These are phyloP conservation scores for Ogataea glucozyma DNA, from an alignment of 805 yeast genomes.

Conservation along the genomic window DNA sequence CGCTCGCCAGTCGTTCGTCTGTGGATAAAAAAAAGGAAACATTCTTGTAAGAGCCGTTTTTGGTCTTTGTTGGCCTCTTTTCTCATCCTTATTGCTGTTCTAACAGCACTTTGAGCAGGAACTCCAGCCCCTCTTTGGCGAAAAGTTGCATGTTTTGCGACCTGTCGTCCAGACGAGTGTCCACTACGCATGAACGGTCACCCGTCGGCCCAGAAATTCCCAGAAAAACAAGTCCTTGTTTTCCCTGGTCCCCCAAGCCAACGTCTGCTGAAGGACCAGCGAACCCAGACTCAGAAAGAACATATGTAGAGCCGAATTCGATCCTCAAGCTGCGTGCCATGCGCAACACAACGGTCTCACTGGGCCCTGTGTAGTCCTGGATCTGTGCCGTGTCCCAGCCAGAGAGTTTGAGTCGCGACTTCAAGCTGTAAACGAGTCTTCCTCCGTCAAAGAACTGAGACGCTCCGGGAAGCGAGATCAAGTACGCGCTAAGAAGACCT, in stretches of 20 bases:
- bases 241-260: slow-evolving; percentile 36
- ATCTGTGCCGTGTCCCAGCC: slow-evolving; percentile 82
- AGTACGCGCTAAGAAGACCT: slow-evolving; percentile 76
- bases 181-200: slow-evolving; percentile 45
- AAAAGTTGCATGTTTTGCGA: slow-evolving; percentile 73
- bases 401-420: slow-evolving; percentile 68
- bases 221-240: slow-evolving; percentile 67
- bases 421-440: slow-evolving; percentile 73
- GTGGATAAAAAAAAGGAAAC: no score
- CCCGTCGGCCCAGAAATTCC: slow-evolving; percentile 70
- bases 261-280: slow-evolving; percentile 68
- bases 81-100: slow-evolving; percentile 17
- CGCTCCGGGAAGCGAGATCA: slow-evolving; percentile 85
- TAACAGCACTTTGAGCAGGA: slow-evolving; percentile 52
- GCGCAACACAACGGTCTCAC: slow-evolving; percentile 69
- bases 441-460: slow-evolving; percentile 83
- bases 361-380: slow-evolving; percentile 74
- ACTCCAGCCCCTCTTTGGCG: slow-evolving; percentile 66
- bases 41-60: no score
- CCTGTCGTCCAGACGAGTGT: slow-evolving; percentile 54
- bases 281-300: slow-evolving; percentile 82
- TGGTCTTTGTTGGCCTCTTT: no score
- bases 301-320: slow-evolving; percentile 81
- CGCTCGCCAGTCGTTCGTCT: no score
- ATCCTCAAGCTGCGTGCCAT: slow-evolving; percentile 77